These are phyloP conservation scores for Sanghuangporus weigelae DNA, from an alignment of 1,284 basidiomycete species.

Conservation along the genomic window DNA sequence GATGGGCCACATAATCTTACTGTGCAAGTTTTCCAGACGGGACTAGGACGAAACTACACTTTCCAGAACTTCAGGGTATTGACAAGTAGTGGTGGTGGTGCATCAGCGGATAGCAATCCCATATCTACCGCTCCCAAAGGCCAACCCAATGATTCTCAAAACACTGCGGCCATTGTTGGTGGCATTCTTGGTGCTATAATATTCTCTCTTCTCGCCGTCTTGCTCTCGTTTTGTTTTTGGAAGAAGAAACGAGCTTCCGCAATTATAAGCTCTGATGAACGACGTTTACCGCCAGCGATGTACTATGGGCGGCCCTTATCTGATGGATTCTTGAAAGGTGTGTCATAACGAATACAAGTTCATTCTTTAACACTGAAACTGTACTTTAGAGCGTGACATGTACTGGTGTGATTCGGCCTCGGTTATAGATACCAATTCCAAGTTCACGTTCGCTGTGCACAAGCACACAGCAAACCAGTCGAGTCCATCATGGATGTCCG, in stretches of 20 bases:
- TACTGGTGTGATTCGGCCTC: background rate
- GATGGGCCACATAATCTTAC: slow-evolving; percentile 2
- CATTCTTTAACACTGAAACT: background rate
- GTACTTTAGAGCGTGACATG: background rate
- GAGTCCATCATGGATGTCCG: slow-evolving; percentile 4
- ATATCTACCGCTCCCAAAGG: background rate
- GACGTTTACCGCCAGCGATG: background rate
- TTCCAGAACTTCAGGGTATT: background rate
- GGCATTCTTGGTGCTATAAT: background rate
- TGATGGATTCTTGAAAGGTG: background rate
- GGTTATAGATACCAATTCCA: slow-evolving; percentile 4
- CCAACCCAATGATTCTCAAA: background rate
- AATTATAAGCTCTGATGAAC: background rate
- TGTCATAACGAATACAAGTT: background rate
- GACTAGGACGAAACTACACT: slow-evolving; percentile 10
- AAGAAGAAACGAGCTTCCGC: background rate
- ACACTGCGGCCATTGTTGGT: background rate
- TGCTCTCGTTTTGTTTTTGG: background rate
- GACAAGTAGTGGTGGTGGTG: background rate
- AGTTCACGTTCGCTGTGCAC: slow-evolving; percentile 2
- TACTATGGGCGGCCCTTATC: background rate
- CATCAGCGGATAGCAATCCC: background rate
- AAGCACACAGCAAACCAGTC: background rate
- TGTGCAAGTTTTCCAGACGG: slow-evolving; percentile 6
- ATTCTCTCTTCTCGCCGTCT: background rate